These are phyloP conservation scores for Perkinsus olseni DNA, from an alignment of 169 alveolate species.

Conservation along the genomic window DNA sequence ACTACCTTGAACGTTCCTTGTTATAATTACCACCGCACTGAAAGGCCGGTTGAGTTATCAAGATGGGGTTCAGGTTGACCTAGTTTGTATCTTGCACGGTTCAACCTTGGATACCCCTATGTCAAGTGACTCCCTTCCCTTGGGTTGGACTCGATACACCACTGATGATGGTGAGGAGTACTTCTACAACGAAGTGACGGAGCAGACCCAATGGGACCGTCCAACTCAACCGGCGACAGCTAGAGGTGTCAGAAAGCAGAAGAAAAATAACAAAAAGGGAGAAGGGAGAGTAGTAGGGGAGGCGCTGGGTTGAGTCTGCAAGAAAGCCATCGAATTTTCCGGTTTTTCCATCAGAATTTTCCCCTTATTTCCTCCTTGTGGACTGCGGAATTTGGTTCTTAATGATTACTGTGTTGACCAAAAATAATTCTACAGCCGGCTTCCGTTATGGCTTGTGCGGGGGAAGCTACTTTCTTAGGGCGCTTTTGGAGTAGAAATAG, in stretches of 20 bases:
- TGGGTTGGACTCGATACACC: neutral
- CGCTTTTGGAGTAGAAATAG: too few relatives aligned
- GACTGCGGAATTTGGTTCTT: too few relatives aligned
- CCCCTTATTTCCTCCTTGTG: too few relatives aligned
- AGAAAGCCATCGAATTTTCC: too few relatives aligned
- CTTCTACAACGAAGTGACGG: neutral
- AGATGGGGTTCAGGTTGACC: neutral
- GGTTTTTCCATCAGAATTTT: too few relatives aligned
- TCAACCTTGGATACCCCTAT: neutral
- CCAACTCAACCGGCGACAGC: neutral
- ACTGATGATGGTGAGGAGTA: neutral
- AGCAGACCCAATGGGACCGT: neutral
- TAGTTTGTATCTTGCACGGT: neutral
- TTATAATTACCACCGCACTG: neutral
- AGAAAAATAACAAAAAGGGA: neutral
- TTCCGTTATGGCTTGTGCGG: too few relatives aligned
- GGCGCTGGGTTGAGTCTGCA: neutral
- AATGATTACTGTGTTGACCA: too few relatives aligned
- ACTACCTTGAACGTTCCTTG: neutral
- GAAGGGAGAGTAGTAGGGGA: neutral
- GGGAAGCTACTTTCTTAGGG: too few relatives aligned
- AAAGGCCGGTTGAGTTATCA: neutral
- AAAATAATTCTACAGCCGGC: too few relatives aligned
- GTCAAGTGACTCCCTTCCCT: neutral
- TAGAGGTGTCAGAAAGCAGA: neutral